These are phyloP conservation scores for Ligustrum vulgare DNA, from an alignment of 257 asterid genomes.

Conservation along the genomic window DNA sequence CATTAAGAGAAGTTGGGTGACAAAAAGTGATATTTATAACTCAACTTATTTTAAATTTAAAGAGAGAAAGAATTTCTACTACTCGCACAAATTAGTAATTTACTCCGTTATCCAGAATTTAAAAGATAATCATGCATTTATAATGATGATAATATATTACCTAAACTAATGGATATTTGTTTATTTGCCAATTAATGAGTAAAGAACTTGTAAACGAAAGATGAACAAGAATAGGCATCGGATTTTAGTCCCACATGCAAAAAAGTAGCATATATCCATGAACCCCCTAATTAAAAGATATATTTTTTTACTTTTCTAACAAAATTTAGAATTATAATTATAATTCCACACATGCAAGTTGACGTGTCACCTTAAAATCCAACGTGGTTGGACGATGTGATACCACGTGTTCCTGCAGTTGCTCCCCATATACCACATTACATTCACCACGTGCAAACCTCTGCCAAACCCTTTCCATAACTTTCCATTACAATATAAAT, in stretches of 20 bases:
- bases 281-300: not conserved
- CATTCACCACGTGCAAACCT: not conserved
- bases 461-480: not conserved
- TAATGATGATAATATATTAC: too few species aligned
- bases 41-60: too few species aligned
- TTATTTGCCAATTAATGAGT: too few species aligned
- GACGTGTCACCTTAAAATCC: not conserved
- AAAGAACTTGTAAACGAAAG: too few species aligned
- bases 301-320: not conserved
- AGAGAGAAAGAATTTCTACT: too few species aligned
- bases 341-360: not conserved
- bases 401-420: not conserved
- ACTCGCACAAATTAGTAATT: too few species aligned
- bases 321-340: not conserved
- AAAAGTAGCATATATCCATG: not conserved
- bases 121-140: too few species aligned
- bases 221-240: not conserved
- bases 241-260: not conserved
- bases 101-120: too few species aligned
- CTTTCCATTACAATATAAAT: not conserved
- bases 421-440: not conserved
- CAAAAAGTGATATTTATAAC: too few species aligned
- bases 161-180: too few species aligned
- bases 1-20: too few species aligned
- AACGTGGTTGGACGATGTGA: not conserved